Conservation (phyloP, 1,284 basidiomycete species). For the Puccinia novopanici region DNA sequence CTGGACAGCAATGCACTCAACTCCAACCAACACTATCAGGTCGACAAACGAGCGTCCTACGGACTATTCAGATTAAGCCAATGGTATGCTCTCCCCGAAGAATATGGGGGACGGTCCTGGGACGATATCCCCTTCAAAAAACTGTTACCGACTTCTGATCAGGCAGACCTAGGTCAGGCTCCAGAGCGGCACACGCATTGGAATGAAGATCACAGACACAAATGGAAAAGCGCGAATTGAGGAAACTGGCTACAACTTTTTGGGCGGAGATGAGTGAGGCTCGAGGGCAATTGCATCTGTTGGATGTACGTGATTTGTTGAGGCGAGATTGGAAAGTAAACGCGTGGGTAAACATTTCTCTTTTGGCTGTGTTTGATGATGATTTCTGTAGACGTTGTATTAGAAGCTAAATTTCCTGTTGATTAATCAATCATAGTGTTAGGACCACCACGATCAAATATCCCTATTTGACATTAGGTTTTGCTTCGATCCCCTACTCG, state of each 20-base stretch:
- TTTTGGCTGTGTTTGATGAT: not conserved
- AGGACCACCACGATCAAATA: constrained; percentile 54
- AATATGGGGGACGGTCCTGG: not conserved
- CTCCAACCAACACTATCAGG: constrained; percentile 29
- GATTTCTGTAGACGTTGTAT: too few species aligned
- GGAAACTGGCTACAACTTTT: constrained; percentile 55
- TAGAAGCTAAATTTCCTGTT: too few species aligned
- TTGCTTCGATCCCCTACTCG: constrained; percentile 59
- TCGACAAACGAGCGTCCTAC: constrained; percentile 51
- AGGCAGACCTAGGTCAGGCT: not conserved
- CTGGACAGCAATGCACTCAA: constrained; percentile 53
- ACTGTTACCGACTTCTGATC: not conserved
- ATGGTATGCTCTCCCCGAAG: constrained; percentile 39
- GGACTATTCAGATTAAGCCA: constrained; percentile 50
- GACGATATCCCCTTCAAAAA: not conserved
- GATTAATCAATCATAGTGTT: constrained; percentile 52
- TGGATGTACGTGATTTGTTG: constrained; percentile 58
- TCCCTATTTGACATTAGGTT: constrained; percentile 58
- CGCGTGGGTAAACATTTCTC: constrained; percentile 50
- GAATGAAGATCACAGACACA: not conserved
- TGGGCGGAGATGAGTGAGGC: constrained; percentile 56
- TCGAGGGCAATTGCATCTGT: constrained; percentile 56
- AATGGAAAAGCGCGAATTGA: constrained; percentile 37
- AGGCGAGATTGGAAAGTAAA: constrained; percentile 60
- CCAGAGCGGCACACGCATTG: not conserved